Percentiles rank a stretch among this genome's conserved stretches.
These are phyloP conservation scores for Psilocybe cyanescens DNA, from an alignment of 768 basidiomycete genomes.

Conservation along the genomic window DNA sequence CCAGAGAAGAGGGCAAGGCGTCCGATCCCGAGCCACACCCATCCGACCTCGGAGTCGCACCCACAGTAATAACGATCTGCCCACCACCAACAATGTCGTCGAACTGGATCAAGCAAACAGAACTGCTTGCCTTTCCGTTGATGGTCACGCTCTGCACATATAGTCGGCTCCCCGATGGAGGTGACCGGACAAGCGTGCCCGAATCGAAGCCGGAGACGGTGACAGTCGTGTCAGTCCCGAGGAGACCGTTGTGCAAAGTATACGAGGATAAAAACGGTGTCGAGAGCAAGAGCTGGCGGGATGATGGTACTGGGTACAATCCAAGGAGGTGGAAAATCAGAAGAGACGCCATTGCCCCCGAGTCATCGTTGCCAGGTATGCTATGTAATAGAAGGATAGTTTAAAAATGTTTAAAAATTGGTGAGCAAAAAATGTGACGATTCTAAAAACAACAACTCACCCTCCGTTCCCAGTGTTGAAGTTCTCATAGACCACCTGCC, in stretches of 20 bases:
- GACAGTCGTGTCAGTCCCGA: slow-evolving; percentile 43
- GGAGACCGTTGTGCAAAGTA: slow-evolving; percentile 41
- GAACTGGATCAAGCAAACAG: slow-evolving; percentile 49
- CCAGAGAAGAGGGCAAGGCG: slow-evolving; percentile 43
- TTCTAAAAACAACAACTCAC: slow-evolving; percentile 25
- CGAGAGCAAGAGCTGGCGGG: slow-evolving; percentile 50
- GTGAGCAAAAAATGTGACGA: background rate
- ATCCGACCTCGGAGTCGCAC: slow-evolving; percentile 38
- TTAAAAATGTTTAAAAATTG: background rate
- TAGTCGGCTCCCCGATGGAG: slow-evolving; percentile 41
- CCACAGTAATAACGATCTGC: slow-evolving; percentile 47
- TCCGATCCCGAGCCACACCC: slow-evolving; percentile 41
- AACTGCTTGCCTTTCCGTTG: slow-evolving; percentile 39
- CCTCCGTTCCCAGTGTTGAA: slow-evolving; percentile 51
- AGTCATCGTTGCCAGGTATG: slow-evolving; percentile 57
- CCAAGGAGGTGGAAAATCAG: slow-evolving; percentile 54
- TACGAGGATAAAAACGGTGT: slow-evolving; percentile 51
- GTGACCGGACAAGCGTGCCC: slow-evolving; percentile 35
- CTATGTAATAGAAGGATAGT: slow-evolving; percentile 20
- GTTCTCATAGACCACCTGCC: slow-evolving; percentile 45
- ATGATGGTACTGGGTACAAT: slow-evolving; percentile 50
- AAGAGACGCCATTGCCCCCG: slow-evolving; percentile 55
- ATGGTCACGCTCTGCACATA: slow-evolving; percentile 49
- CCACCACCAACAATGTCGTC: slow-evolving; percentile 48
- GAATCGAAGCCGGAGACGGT: slow-evolving; percentile 46